Conservation (phyloP, 2,329 filamentous ascomycete species). For the Xylaria hypoxylon region DNA sequence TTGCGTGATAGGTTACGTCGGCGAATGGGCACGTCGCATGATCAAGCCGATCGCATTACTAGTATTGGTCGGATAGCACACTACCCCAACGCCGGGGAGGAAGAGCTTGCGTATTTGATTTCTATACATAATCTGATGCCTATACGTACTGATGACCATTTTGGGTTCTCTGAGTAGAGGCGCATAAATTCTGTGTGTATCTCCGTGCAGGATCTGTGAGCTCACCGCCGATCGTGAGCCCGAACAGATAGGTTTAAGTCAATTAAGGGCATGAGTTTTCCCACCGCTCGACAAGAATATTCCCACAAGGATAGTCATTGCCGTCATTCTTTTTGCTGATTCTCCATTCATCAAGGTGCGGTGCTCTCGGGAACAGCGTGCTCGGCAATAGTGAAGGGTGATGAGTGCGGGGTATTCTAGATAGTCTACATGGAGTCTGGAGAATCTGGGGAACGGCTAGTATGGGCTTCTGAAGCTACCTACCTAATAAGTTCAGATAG, state of each 20-base stretch:
- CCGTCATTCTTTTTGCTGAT: background rate
- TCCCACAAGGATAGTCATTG: background rate
- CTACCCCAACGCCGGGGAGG: constrained; percentile 5
- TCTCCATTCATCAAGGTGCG: background rate
- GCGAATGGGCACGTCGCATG: background rate
- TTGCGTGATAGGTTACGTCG: background rate
- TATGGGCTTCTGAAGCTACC: background rate
- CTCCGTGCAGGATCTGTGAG: background rate
- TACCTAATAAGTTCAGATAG: constrained; percentile 1
- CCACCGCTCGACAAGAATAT: background rate
- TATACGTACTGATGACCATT: background rate
- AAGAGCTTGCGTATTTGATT: background rate
- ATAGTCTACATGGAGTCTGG: too few relatives aligned
- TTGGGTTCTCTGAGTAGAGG: constrained; percentile 10
- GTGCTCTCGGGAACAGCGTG: background rate
- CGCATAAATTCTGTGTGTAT: background rate
- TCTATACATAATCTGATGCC: background rate
- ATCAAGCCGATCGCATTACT: background rate
- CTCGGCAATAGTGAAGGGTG: background rate
- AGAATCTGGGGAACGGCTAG: background rate
- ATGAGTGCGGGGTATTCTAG: constrained; percentile 9
- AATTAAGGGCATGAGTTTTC: background rate
- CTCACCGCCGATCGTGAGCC: background rate
- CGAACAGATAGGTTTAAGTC: background rate
- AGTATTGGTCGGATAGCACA: background rate